These are phyloP conservation scores for Ustilago lituana DNA, from an alignment of 1,284 basidiomycete species.

Conservation along the genomic window DNA sequence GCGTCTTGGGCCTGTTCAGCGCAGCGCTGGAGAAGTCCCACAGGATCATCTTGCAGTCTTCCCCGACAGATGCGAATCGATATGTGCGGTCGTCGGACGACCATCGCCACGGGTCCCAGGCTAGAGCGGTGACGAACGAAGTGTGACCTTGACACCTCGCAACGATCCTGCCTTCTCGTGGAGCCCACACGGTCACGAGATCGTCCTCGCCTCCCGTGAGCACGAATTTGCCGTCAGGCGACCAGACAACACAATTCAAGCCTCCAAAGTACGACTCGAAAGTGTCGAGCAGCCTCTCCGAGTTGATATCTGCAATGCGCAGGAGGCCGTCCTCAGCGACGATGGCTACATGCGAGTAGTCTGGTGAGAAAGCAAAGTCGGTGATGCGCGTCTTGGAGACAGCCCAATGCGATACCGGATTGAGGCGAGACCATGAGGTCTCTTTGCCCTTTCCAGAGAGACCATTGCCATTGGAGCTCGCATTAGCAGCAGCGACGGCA, in stretches of 20 bases:
- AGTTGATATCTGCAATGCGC: slow-evolving; percentile 56
- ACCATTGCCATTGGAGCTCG: slow-evolving; percentile 29
- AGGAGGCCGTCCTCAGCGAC: slow-evolving; percentile 58
- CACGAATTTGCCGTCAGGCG: slow-evolving; percentile 91
- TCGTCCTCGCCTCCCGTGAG: slow-evolving; percentile 92
- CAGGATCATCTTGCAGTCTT: slow-evolving; percentile 61
- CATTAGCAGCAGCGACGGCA: slow-evolving; percentile 29
- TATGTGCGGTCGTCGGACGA: slow-evolving; percentile 71
- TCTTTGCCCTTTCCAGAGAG: slow-evolving; percentile 51
- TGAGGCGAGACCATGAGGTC: slow-evolving; percentile 42
- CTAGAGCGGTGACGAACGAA: slow-evolving; percentile 87
- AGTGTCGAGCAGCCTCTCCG: slow-evolving; percentile 52
- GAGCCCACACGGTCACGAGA: slow-evolving; percentile 75
- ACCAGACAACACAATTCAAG: slow-evolving; percentile 88
- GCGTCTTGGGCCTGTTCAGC: slow-evolving; percentile 49
- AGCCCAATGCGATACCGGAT: slow-evolving; percentile 62
- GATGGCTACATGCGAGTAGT: slow-evolving; percentile 53
- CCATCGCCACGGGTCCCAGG: slow-evolving; percentile 80
- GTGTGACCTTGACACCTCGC: slow-evolving; percentile 96
- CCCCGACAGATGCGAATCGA: slow-evolving; percentile 61
- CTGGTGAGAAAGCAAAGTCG: slow-evolving; percentile 62
- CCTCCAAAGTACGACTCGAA: slow-evolving; percentile 64
- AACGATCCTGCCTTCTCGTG: slow-evolving; percentile 72
- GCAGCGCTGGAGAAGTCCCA: slow-evolving; percentile 62
- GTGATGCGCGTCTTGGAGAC: slow-evolving; percentile 44